Base-by-base conservation (phyloP, 768 basidiomycete species). In the Pseudohyphozyma bogoriensis region DNA sequence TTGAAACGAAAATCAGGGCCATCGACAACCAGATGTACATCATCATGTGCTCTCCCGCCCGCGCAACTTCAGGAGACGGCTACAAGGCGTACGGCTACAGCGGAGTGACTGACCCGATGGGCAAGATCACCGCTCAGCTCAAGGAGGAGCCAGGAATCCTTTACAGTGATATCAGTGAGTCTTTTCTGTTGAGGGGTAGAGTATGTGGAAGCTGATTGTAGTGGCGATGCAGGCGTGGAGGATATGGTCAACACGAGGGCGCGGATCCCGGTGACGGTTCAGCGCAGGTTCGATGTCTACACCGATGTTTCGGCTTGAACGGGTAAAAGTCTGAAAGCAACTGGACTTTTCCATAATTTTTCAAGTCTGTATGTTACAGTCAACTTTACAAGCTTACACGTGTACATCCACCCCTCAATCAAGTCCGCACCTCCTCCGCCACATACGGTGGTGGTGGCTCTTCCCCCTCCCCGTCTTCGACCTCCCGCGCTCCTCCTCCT, bases 11-110 rank as follows among this genome's bases (percentile, higher is more conserved):
- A 16, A n/a, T 26, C 68, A 91, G 92, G 59, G 95, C 95, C 9
- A 81, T 91, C 28, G 95, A 99, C 72, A 96, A 97, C 70, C 92
- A 97, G 74, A 82, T 97, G n/a, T 99, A 82, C 76, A 82, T 96
- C 63, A 80, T 87, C 1, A 93, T 92, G 89, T 93, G 90, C 71
- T 95, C 90, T 58, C 91, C 92, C 33, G 93, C 95, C 4, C 81
- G 92, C 28, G 85, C 93, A 66, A 70, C 85, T 66, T 82, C 75
- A 13, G 86, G 89, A 24, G 79, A 79, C 7, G 66, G 69, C 20
- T 97, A 97, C 73, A 89, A 95, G 70, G 90, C 93, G 58, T 73
- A 64, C 58, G 72, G 72, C 0, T 63, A 63, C 42, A 64, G 66
- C 31, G 59, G 56, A 18, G 55, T 56, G 12, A 52, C 49, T 1